Conservation (phyloP, 2,329 filamentous ascomycete genomes). For the Diaporthe humulicola region DNA sequence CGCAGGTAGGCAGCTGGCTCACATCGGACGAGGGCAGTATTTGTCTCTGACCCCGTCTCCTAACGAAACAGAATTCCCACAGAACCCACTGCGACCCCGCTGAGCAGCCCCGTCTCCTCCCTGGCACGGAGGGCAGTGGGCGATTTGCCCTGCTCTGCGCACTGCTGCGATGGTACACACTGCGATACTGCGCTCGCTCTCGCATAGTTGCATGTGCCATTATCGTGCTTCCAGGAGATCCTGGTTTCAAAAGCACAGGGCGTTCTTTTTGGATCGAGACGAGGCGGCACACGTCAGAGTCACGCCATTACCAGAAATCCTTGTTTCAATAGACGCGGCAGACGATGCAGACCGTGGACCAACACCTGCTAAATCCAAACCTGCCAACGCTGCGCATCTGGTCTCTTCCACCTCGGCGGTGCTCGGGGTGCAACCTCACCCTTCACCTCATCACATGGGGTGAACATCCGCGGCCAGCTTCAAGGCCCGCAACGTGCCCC, state of each 20-base stretch:
- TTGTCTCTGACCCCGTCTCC: background rate
- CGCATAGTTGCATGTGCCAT: slow-evolving; percentile 5
- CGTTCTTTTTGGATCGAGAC: slow-evolving; percentile 25
- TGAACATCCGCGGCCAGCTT: slow-evolving; percentile 24
- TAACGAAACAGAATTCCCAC: background rate
- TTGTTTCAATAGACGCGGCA: slow-evolving; percentile 37
- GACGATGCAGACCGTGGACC: background rate
- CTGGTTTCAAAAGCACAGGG: slow-evolving; percentile 34
- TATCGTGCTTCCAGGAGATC: slow-evolving; percentile 10
- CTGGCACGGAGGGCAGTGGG: background rate
- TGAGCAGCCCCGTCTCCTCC: background rate
- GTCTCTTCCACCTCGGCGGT: background rate
- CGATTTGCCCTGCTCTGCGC: background rate
- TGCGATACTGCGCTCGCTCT: slow-evolving; percentile 23
- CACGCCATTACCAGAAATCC: slow-evolving; percentile 27
- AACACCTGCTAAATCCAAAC: background rate
- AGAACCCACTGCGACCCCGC: slow-evolving; percentile 13
- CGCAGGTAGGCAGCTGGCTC: background rate
- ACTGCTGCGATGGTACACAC: background rate
- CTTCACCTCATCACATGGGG: slow-evolving; percentile 15
- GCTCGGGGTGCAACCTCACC: slow-evolving; percentile 18
- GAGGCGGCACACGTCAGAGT: slow-evolving; percentile 34
- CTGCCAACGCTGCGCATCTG: slow-evolving; percentile 13
- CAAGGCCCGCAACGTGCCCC: slow-evolving; percentile 10
- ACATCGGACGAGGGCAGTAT: slow-evolving; percentile 20